Conservation (phyloP, 257 asterid genomes). For the Misopates orontium region DNA sequence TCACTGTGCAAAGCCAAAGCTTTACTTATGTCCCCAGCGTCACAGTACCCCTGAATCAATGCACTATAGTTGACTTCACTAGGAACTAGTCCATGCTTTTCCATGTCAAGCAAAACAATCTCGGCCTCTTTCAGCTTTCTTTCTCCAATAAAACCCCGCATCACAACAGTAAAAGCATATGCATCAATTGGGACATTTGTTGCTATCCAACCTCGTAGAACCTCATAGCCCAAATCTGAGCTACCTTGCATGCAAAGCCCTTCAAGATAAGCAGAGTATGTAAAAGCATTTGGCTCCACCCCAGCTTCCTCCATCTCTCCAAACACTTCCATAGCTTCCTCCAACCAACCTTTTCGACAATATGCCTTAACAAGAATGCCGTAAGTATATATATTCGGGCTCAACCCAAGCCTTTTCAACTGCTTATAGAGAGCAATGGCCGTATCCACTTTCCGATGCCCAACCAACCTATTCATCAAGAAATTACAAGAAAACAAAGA, state of each 20-base stretch:
- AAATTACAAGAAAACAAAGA: slow-evolving; percentile 63
- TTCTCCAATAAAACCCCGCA: slow-evolving; percentile 63
- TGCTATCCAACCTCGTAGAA: slow-evolving; percentile 38
- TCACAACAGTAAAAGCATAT: slow-evolving; percentile 49
- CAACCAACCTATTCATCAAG: slow-evolving; percentile 62
- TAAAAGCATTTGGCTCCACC: slow-evolving; percentile 49
- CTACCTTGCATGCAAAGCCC: slow-evolving; percentile 60
- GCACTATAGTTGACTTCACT: slow-evolving; percentile 43
- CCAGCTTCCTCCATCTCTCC: slow-evolving; percentile 67
- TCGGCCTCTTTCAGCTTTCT: slow-evolving; percentile 57
- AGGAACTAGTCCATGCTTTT: slow-evolving; percentile 50
- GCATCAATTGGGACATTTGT: slow-evolving; percentile 38
- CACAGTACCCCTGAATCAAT: slow-evolving; percentile 65
- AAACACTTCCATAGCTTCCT: slow-evolving; percentile 54
- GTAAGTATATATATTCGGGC: slow-evolving; percentile 73
- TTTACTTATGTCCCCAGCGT: slow-evolving; percentile 47
- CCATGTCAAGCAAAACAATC: slow-evolving; percentile 52
- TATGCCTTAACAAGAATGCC: slow-evolving; percentile 70
- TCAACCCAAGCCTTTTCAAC: slow-evolving; percentile 48
- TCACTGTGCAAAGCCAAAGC: slow-evolving; percentile 51
- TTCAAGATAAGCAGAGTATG: slow-evolving; percentile 47
- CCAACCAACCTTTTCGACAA: slow-evolving; percentile 49
- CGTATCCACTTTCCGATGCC: slow-evolving; percentile 47
- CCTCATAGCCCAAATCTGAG: slow-evolving; percentile 42
- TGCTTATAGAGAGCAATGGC: slow-evolving; percentile 56